Evolutionary conservation across 257 asterid genomes (phyloP).

Genomic region (Ballota nigra): DNA sequence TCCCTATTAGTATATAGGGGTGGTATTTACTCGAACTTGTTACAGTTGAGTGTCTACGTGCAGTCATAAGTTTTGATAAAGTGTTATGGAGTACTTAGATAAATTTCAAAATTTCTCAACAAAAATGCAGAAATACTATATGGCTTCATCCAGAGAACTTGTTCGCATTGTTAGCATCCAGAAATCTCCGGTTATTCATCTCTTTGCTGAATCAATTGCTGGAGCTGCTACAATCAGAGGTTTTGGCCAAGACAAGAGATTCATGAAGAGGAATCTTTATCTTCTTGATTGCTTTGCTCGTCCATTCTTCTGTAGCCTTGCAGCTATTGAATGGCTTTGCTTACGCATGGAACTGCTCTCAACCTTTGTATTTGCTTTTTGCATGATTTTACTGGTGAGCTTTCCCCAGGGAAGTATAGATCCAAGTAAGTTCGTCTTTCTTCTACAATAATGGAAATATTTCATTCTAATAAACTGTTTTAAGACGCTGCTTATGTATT

Average conservation of each 20-base stretch:
- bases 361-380: slow-evolving; percentile 91
- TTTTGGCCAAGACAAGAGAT: slow-evolving; percentile 96
- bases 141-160: slow-evolving; percentile 98
- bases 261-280: slow-evolving; percentile 95
- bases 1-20: not conserved
- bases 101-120: slow-evolving; percentile 15
- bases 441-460: not conserved
- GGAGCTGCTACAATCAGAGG: slow-evolving; percentile 99
- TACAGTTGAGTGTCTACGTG: not conserved
- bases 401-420: slow-evolving; percentile 89
- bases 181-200: slow-evolving; percentile 94
- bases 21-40: not conserved
- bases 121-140: slow-evolving; percentile 86
- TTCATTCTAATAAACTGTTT: not conserved
- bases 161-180: slow-evolving; percentile 99
- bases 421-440: slow-evolving; percentile 67
- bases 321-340: slow-evolving; percentile 99
- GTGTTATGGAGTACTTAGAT: slow-evolving; percentile 5
- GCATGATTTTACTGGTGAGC: slow-evolving; percentile 97
- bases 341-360: slow-evolving; percentile 98
- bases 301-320: slow-evolving; percentile 93
- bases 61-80: not conserved
- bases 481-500: not conserved
- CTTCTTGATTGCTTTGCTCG: slow-evolving; percentile 99
- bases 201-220: slow-evolving; percentile 92